Evolutionary conservation across 2,329 filamentous ascomycete species (phyloP).

Genomic region (Mollisia scopiformis): DNA sequence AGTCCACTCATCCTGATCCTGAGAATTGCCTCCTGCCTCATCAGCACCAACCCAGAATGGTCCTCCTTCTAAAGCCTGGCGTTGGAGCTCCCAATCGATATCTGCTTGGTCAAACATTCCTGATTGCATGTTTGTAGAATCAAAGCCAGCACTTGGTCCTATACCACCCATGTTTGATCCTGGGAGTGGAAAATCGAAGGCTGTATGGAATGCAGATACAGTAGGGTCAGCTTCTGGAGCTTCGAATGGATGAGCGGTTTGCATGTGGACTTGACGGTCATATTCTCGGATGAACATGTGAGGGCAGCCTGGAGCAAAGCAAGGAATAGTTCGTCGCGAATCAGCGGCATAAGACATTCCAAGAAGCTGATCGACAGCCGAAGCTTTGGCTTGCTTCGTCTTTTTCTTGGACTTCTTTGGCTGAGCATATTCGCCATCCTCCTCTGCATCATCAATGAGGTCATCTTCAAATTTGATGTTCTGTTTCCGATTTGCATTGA

Average conservation of each 20-base stretch:
- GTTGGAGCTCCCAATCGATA: constrained; percentile 34
- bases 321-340: constrained; percentile 48
- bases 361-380: constrained; percentile 51
- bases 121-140: neutral
- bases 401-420: constrained; percentile 15
- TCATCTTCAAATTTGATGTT: constrained; percentile 24
- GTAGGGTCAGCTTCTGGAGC: neutral
- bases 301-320: constrained; percentile 52
- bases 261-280: constrained; percentile 60
- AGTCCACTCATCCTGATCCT: constrained; percentile 23
- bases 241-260: constrained; percentile 41
- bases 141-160: neutral
- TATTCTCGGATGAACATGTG: constrained; percentile 59
- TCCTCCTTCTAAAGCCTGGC: constrained; percentile 21
- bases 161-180: neutral
- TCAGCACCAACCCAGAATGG: constrained; percentile 36
- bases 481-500: constrained; percentile 42
- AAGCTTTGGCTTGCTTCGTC: constrained; percentile 14
- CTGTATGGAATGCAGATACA: neutral
- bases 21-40: constrained; percentile 7
- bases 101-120: constrained; percentile 18
- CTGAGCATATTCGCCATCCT: constrained; percentile 12
- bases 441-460: constrained; percentile 12
- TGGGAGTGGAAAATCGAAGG: constrained; percentile 1
- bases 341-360: constrained; percentile 57